Evolutionary conservation across 352 stramenopile species (phyloP), one percentile per base, ranked within the genome.

Genomic region (Blastocystis sp.): DNA sequence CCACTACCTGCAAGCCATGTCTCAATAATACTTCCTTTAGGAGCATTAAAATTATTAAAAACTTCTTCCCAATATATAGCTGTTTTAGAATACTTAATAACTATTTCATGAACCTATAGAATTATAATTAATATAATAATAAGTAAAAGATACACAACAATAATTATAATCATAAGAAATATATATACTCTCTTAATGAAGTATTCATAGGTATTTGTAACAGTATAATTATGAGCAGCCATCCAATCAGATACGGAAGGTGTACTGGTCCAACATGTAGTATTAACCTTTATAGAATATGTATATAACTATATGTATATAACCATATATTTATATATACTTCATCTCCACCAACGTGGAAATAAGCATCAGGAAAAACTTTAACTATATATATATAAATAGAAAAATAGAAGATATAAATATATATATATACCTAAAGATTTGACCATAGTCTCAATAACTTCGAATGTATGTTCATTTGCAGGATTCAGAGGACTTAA

Each of bases 1-100:
- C 67, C 64, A 16, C 27, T 48, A 16, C 19, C 23, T n/a, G n/a
- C n/a, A 28, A 73, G 67, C 72, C 72, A 77, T 16, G 68, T 65
- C 36, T 77, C 48, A 18, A 81, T 54, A 32, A 78, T 69, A 3
- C 68, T 72, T 30, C 43, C 40, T 23, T 25, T 24, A 10, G 40
- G 27, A n/a, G 64, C 55, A 49, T 57, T 13, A 55, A 74, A 72
- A 67, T 72, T 42, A 24, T 72, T 39, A 18, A 58, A 76, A 4
- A 76, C 62, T 58, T 82, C 74, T 23, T 73, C 55, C 75, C 75
- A 82, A 13, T 62, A 68, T 46, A 56, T 55, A 30, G 47, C 34
- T 13, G 35, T 66, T 16, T 35, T 37, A 16, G 66, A 32, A 54
- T 65, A 44, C 55, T 68, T 3, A 31, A 52, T 28, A 16, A 70